phyloP scores from a whole-genome alignment of 495 filamentous ascomycete genomes.

The Stereocaulon alpinum region DNA sequence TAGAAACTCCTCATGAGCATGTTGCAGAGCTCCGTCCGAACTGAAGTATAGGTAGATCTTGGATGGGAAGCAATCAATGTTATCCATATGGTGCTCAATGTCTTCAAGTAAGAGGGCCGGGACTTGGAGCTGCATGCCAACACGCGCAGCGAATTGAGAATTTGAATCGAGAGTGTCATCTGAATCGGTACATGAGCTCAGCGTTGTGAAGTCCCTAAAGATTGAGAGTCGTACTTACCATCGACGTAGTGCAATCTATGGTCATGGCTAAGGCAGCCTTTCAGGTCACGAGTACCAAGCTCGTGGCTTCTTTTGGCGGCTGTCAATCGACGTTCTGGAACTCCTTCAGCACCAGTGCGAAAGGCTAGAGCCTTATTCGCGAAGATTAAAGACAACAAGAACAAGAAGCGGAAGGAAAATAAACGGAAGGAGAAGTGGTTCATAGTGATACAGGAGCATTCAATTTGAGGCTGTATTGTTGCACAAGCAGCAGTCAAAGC shows the following conservation, averaged over 20 bases:
- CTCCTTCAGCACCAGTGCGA: not conserved
- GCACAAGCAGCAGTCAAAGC: too few species aligned
- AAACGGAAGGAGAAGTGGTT: too few species aligned
- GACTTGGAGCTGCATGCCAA: slow-evolving; percentile 18
- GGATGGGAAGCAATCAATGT: slow-evolving; percentile 18
- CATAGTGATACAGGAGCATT: too few species aligned
- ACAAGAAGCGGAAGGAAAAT: too few species aligned
- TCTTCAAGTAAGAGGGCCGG: slow-evolving; percentile 25
- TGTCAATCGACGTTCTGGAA: slow-evolving; percentile 5
- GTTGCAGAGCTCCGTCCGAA: slow-evolving; percentile 1
- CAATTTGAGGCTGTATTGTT: too few species aligned
- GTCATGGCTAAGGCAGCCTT: slow-evolving; percentile 15
- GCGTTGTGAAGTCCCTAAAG: not conserved
- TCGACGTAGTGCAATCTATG: slow-evolving; percentile 19
- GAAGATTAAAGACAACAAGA: not conserved
- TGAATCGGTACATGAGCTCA: not conserved
- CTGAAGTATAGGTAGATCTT: slow-evolving; percentile 20
- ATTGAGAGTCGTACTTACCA: not conserved
- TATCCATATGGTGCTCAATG: slow-evolving; percentile 23
- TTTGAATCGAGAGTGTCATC: not conserved
- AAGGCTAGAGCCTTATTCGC: too few species aligned
- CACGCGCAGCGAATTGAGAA: slow-evolving; percentile 17
- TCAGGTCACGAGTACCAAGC: slow-evolving; percentile 5
- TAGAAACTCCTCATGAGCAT: slow-evolving; percentile 5
- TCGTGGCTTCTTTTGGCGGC: slow-evolving; percentile 9